Conservation (phyloP, 2,329 filamentous ascomycete genomes). For the Geosmithia flava region DNA sequence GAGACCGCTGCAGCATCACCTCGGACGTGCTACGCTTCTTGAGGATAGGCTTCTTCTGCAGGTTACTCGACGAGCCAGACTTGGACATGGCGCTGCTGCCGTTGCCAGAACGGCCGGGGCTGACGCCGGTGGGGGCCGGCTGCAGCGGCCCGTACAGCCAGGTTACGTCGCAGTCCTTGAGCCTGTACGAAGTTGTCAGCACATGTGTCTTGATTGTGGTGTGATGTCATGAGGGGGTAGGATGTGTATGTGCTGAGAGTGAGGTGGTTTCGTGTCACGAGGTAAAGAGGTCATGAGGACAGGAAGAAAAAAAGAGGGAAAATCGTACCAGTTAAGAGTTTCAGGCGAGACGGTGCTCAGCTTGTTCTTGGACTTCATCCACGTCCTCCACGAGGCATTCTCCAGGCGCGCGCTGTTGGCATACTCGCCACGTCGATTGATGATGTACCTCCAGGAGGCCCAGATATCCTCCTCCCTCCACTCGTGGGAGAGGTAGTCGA, state of each 20-base stretch:
- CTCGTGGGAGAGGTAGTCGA: constrained; percentile 89
- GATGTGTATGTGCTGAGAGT: not conserved
- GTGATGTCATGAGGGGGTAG: not conserved
- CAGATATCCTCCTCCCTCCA: constrained; percentile 96
- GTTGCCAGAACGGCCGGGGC: constrained; percentile 21
- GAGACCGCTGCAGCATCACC: constrained; percentile 78
- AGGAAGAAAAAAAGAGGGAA: not conserved
- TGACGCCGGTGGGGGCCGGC: constrained; percentile 44
- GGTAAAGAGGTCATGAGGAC: no score
- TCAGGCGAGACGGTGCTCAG: constrained; percentile 83
- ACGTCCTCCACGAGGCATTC: constrained; percentile 94
- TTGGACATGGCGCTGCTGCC: constrained; percentile 34
- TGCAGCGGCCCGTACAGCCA: constrained; percentile 95
- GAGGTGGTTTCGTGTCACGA: not conserved
- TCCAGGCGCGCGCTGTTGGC: constrained; percentile 74
- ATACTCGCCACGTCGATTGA: constrained; percentile 66
- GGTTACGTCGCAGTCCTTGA: constrained; percentile 94
- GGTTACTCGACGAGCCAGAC: constrained; percentile 51
- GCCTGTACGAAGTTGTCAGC: constrained; percentile 40
- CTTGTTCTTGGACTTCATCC: constrained; percentile 85
- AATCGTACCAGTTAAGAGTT: constrained; percentile 76
- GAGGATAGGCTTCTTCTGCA: constrained; percentile 71
- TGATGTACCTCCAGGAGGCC: constrained; percentile 92
- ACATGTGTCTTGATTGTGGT: not conserved
- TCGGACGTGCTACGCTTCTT: constrained; percentile 97